Evolutionary conservation across 345 rosid genomes (phyloP), one percentile per base, ranked within the genome.

Genomic region (Fremontodendron californicum): DNA sequence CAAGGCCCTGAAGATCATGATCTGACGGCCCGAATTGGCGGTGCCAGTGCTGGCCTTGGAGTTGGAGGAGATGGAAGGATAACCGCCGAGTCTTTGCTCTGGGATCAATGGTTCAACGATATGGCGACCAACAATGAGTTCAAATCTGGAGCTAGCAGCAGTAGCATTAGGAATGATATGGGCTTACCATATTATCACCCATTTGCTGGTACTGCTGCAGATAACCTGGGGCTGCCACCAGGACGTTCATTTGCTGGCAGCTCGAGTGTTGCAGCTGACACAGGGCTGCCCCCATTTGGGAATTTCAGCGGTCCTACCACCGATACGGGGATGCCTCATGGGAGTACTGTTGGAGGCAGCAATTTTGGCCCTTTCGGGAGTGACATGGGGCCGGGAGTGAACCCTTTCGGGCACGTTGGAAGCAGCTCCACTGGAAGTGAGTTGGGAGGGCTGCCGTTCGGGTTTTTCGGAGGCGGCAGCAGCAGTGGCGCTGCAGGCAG

Each of bases 101-200:
- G 21, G 27, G 79, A 67, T 2, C 66, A 54, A 29, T 77, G 74
- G 79, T 68, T 67, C 54, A 21, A 54, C 1, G 55, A 67, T 3
- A 40, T 77, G 27, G 40, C 54, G 40, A 77, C 39, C 57, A 6
- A 12, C 6, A 42, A 42, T 13, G 49, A 37, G 11, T 16, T 16
- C 9, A 27, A 3, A 23, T 23, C 1, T 16, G 40, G 18, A 33
- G 52, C 52, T 1, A 48, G 37, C 45, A 5, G 9, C 9, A 35
- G 35, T 27, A 51, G 35, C 31, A 19, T 2, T 3, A 51, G 21
- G 8, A 37, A 63, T 61, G 70, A 75, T 9, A 63, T 31, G 42
- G 61, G 61, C 12, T 16, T 31, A 16, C 29, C 49, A 51, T 1
- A 21, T 35, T 54, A 21, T 54, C 8, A 76, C 9, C 33, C 73